A percentile compares a stretch with the other conserved stretches of the same genome.
Conservation (phyloP, 495 filamentous ascomycete species). For the Jackrogersella minutella region DNA sequence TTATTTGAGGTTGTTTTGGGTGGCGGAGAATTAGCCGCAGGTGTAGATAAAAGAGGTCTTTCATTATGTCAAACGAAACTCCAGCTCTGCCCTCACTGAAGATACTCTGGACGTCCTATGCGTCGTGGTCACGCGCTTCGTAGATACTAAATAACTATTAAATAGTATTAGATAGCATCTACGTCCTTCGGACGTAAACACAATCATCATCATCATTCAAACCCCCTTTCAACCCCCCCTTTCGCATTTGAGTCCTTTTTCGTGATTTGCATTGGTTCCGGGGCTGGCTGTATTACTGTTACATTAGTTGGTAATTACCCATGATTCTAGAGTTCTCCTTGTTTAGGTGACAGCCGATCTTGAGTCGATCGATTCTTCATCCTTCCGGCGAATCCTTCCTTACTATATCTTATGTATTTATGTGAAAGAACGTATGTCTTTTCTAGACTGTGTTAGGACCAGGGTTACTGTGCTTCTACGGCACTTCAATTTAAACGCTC, state of each 20-base stretch:
- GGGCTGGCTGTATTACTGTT: slow-evolving; percentile 9
- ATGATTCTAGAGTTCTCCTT: not conserved
- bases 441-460: slow-evolving; percentile 14
- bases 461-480: not conserved
- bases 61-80: too few relatives aligned
- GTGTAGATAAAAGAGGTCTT: too few relatives aligned
- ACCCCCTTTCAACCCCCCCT: slow-evolving; percentile 6
- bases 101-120: too few relatives aligned
- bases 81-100: too few relatives aligned
- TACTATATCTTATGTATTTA: slow-evolving; percentile 19
- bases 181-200: too few relatives aligned
- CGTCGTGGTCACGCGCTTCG: too few relatives aligned
- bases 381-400: slow-evolving; percentile 37
- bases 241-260: slow-evolving; percentile 3
- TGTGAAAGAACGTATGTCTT: slow-evolving; percentile 16
- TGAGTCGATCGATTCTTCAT: slow-evolving; percentile 30
- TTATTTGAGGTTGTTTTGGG: too few relatives aligned
- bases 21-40: too few relatives aligned
- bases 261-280: not conserved
- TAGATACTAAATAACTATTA: too few relatives aligned
- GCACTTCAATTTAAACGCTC: not conserved
- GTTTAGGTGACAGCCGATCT: slow-evolving; percentile 13
- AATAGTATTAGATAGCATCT: too few relatives aligned
- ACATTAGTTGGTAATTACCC: slow-evolving; percentile 7
- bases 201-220: too few relatives aligned